These are phyloP conservation scores for Tricholoma matsutake DNA, from an alignment of 768 basidiomycete species.

Conservation along the genomic window DNA sequence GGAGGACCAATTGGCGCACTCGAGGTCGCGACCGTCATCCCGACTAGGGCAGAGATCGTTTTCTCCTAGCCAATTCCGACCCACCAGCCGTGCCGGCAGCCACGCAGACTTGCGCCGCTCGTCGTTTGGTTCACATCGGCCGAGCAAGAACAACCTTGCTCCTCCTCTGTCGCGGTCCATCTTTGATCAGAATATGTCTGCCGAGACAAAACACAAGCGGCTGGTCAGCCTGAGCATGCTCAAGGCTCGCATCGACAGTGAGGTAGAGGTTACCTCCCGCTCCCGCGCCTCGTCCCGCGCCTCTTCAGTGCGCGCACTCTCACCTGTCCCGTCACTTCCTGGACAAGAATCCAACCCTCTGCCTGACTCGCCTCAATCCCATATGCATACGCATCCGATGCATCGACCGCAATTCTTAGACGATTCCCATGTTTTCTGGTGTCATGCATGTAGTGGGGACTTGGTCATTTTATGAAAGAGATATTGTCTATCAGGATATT, in stretches of 20 bases:
- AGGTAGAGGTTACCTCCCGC: conserved; percentile 43
- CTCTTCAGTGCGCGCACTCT: conserved; percentile 39
- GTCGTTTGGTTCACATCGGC: conserved; percentile 38
- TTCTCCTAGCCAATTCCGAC: conserved; percentile 46
- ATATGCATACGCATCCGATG: conserved; percentile 22
- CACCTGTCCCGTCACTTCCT: conserved; percentile 46
- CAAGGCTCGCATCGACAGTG: conserved; percentile 86
- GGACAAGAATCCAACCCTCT: conserved; percentile 23
- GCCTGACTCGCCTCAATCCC: conserved; percentile 18
- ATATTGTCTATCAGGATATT: not conserved
- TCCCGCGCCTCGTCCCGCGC: conserved; percentile 43
- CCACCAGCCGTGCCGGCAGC: conserved; percentile 39
- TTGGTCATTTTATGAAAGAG: conserved; percentile 61
- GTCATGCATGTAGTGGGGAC: conserved; percentile 78
- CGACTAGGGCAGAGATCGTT: conserved; percentile 42
- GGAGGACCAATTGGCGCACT: conserved; percentile 61
- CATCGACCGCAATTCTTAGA: conserved; percentile 77
- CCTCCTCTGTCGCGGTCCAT: conserved; percentile 50
- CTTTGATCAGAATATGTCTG: conserved; percentile 67
- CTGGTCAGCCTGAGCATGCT: conserved; percentile 85
- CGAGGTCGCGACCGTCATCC: conserved; percentile 42
- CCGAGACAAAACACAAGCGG: conserved; percentile 79
- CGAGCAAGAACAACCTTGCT: conserved; percentile 32
- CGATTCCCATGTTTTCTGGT: conserved; percentile 90
- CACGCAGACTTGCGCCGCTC: conserved; percentile 33